Evolutionary conservation across 2,329 filamentous ascomycete species (phyloP), one percentile per base, ranked within the genome.

Genomic region (Talaromyces albobiverticillius): DNA sequence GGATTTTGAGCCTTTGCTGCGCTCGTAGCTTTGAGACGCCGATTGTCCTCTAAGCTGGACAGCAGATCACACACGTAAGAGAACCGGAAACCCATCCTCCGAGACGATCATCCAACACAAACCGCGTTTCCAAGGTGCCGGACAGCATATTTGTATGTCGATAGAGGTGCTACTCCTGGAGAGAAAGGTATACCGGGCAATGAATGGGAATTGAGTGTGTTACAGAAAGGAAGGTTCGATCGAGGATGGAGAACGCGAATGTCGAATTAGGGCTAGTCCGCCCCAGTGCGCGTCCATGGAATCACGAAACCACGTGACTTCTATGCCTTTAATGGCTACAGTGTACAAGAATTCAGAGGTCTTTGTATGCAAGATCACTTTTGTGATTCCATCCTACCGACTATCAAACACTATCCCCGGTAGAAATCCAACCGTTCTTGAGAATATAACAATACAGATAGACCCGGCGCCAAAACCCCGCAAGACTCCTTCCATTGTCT

Each of bases 21-120:
- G 7, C 66, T 67, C 4, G 66, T 57, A 7, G 64, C 66, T 55
- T 72, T 74, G 22, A 68, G 36, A 31, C 62, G 61, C 66, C 67
- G 62, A 56, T 80, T 74, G 9, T 70, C 67, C 61, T 91, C 84
- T 14, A 91, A 77, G 22, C 79, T 73, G 57, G 91, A 84, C 41
- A 96, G 78, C 3, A 96, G 76, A 57, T 88, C 82, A 74, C 89
- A 93, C 43, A 95, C 74, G 57, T 81, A 76, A n/a, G 78, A 73
- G 69, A 94, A 95, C 46, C 74, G 72, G 64, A 77, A 76, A 11
- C 71, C 70, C 74, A 76, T 77, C 50, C 22, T 56, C 58, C 52
- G 38, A 29, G 23, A 23, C 41, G 26, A 48, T 50, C 23, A 47
- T 25, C 42, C 34, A 25, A 43, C 25, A 23, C 18, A 41, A 23